Evolutionary conservation across 2,329 filamentous ascomycete species (phyloP).

Genomic region (Botrytis squamosa): DNA sequence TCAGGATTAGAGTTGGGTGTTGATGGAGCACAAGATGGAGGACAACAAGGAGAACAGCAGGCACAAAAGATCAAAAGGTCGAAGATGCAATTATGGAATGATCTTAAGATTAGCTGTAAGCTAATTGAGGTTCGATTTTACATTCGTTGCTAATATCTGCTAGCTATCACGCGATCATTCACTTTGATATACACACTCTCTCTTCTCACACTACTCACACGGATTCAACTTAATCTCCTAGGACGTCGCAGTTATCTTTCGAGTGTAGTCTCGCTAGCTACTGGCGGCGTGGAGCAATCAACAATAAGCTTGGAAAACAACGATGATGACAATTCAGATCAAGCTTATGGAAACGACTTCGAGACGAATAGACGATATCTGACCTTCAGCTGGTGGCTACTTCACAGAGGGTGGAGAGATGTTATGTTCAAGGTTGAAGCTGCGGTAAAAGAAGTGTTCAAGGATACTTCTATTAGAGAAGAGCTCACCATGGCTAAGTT

Average conservation of each 20-base stretch:
- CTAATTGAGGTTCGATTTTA: constrained; percentile 32
- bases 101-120: constrained; percentile 92
- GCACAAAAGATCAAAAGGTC: constrained; percentile 63
- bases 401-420: constrained; percentile 85
- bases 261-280: constrained; percentile 87
- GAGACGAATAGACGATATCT: constrained; percentile 94
- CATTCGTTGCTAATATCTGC: constrained; percentile 24
- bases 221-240: constrained; percentile 94
- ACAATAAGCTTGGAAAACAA: constrained; percentile 90
- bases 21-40: constrained; percentile 44
- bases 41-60: constrained; percentile 44
- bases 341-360: constrained; percentile 87
- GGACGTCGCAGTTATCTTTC: constrained; percentile 94
- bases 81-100: constrained; percentile 95
- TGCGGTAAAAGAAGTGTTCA: constrained; percentile 89
- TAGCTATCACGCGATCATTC: constrained; percentile 86
- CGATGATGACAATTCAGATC: constrained; percentile 81
- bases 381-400: constrained; percentile 96
- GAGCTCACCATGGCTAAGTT: constrained; percentile 79
- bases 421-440: constrained; percentile 76
- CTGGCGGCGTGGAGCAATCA: constrained; percentile 65
- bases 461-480: constrained; percentile 83
- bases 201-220: constrained; percentile 85
- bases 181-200: constrained; percentile 89
- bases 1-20: constrained; percentile 46